A percentile compares a stretch with the other conserved stretches of the same genome.
These are phyloP conservation scores for Salix suchowensis DNA, from an alignment of 345 rosid species.

Conservation along the genomic window DNA sequence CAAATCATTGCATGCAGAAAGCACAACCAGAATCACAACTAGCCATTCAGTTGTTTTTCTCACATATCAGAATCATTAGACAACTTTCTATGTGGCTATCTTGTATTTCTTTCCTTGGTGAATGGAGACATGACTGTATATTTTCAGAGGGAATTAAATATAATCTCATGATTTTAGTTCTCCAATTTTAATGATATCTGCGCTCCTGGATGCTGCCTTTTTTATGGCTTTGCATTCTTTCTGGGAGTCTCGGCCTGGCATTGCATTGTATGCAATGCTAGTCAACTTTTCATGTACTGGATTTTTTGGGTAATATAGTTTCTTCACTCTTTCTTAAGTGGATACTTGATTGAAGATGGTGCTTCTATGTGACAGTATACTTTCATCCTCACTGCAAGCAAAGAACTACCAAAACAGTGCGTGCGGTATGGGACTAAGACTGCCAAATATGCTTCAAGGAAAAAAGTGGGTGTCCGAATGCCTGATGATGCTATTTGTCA, in stretches of 20 bases:
- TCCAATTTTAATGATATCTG: not conserved
- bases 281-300: not conserved
- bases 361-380: conserved; percentile 62
- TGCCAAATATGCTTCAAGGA: conserved; percentile 71
- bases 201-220: not conserved
- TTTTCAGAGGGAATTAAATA: not conserved
- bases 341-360: not conserved
- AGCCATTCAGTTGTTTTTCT: conserved; percentile 6
- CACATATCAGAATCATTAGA: too few species aligned
- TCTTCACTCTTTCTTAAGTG: not conserved
- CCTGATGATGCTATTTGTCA: conserved; percentile 82
- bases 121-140: not conserved
- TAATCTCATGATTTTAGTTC: conserved; percentile 7
- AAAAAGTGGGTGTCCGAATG: conserved; percentile 75
- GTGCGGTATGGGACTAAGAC: conserved; percentile 68
- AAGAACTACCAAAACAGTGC: conserved; percentile 78
- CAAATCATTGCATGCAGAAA: not conserved
- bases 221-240: not conserved
- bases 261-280: not conserved
- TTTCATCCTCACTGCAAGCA: conserved; percentile 92
- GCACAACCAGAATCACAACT: not conserved
- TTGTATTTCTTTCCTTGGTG: not conserved
- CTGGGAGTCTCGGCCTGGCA: too few species aligned
- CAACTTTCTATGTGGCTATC: not conserved
- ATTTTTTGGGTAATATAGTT: not conserved